These are phyloP conservation scores for Cnidoscolus chayamansa DNA, from an alignment of 441 rosid species.

Conservation along the genomic window DNA sequence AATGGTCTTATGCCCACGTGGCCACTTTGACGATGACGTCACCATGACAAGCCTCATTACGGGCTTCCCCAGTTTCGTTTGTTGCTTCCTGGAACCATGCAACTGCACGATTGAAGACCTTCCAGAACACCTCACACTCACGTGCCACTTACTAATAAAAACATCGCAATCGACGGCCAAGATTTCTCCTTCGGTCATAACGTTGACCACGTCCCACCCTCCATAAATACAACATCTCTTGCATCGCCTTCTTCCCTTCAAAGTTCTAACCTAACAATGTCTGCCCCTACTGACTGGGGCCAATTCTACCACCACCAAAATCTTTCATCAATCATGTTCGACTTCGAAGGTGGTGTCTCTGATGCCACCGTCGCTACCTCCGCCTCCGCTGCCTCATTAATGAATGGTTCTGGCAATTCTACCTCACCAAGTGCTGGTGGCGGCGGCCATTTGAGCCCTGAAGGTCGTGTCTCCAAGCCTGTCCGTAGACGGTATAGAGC, in stretches of 20 bases:
- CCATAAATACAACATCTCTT: constrained; percentile 19
- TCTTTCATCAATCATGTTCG: constrained; percentile 7
- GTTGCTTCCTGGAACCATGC: constrained; percentile 24
- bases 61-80: too few relatives aligned
- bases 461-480: constrained; percentile 73
- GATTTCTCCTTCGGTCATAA: constrained; percentile 11
- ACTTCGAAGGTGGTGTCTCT: constrained; percentile 8
- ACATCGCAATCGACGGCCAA: constrained; percentile 18
- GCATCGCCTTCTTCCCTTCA: neutral
- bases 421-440: neutral
- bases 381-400: too few relatives aligned
- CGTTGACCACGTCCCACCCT: constrained; percentile 27
- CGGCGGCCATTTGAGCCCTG: constrained; percentile 37
- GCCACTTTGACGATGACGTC: constrained; percentile 25
- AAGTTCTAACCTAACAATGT: constrained; percentile 28
- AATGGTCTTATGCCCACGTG: constrained; percentile 13
- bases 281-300: constrained; percentile 45
- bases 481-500: constrained; percentile 73
- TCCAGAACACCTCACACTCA: constrained; percentile 9
- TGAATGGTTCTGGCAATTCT: constrained; percentile 1
- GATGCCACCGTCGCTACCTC: constrained; percentile 21
- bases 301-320: constrained; percentile 36
- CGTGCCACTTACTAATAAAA: constrained; percentile 7
- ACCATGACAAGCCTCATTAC: constrained; percentile 4
- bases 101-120: neutral